Evolutionary conservation across 164 flowering plant species (phyloP).

Genomic region (Liriodendron chinense): DNA sequence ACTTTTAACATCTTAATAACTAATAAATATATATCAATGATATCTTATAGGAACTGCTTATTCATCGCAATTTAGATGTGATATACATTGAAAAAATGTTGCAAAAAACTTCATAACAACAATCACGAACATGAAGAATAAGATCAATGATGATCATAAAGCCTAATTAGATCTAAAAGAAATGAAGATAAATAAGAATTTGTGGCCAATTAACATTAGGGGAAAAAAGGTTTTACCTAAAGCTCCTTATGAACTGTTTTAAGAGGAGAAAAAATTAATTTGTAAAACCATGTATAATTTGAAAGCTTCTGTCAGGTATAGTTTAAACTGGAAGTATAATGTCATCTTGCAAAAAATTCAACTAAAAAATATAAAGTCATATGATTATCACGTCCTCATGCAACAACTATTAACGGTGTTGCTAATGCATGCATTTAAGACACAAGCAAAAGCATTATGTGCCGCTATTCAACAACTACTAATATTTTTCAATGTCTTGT

Average conservation of each 20-base stretch:
- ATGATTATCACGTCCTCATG: conserved; percentile 3
- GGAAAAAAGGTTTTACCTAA: not conserved
- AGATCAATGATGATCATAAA: not conserved
- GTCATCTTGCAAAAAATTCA: not conserved
- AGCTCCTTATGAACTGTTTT: not conserved
- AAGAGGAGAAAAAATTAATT: not conserved
- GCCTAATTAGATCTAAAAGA: not conserved
- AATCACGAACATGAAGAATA: not conserved
- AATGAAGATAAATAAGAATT: not conserved
- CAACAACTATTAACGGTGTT: not conserved
- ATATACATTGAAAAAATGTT: conserved; percentile 2
- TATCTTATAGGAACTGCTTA: no score
- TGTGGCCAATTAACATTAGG: not conserved
- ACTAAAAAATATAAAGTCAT: not conserved
- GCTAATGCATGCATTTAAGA: not conserved
- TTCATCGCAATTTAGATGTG: conserved; percentile 4
- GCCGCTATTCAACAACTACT: not conserved
- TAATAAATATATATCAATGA: no score
- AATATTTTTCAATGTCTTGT: not conserved
- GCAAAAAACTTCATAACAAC: not conserved
- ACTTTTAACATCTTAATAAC: no score
- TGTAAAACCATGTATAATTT: not conserved
- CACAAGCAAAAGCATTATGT: not conserved
- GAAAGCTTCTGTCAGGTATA: not conserved
- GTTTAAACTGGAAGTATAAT: not conserved